phyloP scores from a whole-genome alignment of 352 stramenopile genomes.

The Phytophthora foliorum region DNA sequence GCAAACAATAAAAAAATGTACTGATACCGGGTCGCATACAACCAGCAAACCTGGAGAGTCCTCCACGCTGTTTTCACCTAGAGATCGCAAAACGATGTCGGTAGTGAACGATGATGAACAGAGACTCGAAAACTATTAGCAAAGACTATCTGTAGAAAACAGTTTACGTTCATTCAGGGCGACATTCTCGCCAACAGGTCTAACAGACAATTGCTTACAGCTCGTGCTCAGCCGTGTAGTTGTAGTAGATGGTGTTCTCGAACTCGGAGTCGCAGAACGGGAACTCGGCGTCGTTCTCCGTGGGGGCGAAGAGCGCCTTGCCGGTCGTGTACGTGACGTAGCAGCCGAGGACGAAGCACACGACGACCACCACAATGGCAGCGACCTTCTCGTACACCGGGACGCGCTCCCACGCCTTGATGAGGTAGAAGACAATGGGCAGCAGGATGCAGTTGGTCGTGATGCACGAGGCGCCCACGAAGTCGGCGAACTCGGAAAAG shows the following conservation, averaged over 20 bases:
- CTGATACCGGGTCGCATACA: too few relatives aligned
- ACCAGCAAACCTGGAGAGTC: too few relatives aligned
- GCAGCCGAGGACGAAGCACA: constrained; percentile 41
- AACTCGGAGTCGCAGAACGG: constrained; percentile 59
- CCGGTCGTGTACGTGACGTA: constrained; percentile 56
- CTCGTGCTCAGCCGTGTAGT: constrained; percentile 45
- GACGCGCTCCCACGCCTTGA: constrained; percentile 62
- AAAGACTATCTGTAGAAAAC: too few relatives aligned
- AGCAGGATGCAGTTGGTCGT: constrained; percentile 71
- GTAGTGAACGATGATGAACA: too few relatives aligned
- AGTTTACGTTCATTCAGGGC: constrained; percentile 22
- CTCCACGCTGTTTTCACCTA: too few relatives aligned
- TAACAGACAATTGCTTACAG: constrained; percentile 7
- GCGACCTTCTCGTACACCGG: constrained; percentile 42
- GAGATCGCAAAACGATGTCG: too few relatives aligned
- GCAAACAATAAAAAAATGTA: too few relatives aligned
- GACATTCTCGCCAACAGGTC: neutral
- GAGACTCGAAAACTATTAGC: too few relatives aligned
- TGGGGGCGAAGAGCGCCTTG: constrained; percentile 50
- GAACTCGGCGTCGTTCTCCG: constrained; percentile 44
- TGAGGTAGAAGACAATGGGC: constrained; percentile 74
- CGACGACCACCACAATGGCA: constrained; percentile 36
- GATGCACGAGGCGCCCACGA: constrained; percentile 68
- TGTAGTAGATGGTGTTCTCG: constrained; percentile 61
- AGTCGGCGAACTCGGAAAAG: constrained; percentile 69